Base-by-base conservation (phyloP, 2,329 filamentous ascomycete species). In the Zalaria obscura region DNA sequence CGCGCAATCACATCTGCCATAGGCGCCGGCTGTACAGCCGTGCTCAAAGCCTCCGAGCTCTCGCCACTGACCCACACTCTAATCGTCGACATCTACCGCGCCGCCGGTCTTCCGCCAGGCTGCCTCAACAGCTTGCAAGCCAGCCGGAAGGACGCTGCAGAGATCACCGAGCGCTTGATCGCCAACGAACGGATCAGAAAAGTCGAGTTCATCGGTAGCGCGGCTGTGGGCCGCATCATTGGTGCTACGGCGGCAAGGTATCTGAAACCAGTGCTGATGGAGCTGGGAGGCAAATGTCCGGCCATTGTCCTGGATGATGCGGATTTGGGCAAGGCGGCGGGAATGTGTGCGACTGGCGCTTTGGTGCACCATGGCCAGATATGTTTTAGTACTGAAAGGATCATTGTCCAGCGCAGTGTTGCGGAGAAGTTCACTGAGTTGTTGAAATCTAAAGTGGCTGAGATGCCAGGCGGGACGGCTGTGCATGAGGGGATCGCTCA, bases 271-370 rank as follows among this genome's bases (percentile, higher is more conserved):
- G 53, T 63, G 2, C 52, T 68, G 5, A 52, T 72, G 38, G 69
- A 72, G 49, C 59, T 71, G 3, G 69, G 68, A 5, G 69, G 68
- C 27, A 71, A 71, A 48, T 60, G 57, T 2, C 59, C 58, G 2
- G 56, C 62, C 3, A 52, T 72, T 4, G 61, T 71, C 0, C 55
- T 66, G 5, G 54, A 59, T 29, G 67, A 70, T 44, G 67, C 67
- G 0, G 59, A 70, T 45, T 48, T 71, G 2, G 57, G 62, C 27
- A 56, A 60, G 38, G 66, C 66, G 0, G 64, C 61, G 1, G 40
- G 47, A 10, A 39, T 53, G 25, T 52, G 53, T 32, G 45, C 51
- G 2, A 48, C 49, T 27, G 59, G 56, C 4, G 59, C 56, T 1
- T 39, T 39, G 26, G n/a, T 45, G 9, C 55, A 62, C 51, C 54